phyloP scores from a whole-genome alignment of 1,284 basidiomycete genomes.

The Leccinum pseudoinsigne region DNA sequence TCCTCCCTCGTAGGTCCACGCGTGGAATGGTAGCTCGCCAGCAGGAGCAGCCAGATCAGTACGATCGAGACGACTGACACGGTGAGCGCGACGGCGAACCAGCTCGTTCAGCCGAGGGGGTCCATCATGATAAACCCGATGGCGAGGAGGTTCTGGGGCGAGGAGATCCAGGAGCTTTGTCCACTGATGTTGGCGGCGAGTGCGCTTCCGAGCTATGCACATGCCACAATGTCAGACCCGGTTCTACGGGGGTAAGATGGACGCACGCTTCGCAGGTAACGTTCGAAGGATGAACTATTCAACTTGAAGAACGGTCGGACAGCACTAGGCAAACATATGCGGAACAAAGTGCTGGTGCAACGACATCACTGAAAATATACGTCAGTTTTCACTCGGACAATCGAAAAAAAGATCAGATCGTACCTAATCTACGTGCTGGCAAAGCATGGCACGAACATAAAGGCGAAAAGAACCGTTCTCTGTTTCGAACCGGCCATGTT shows the following conservation, averaged over 20 bases:
- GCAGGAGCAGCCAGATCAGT: conserved; percentile 89
- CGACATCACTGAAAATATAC: conserved; percentile 64
- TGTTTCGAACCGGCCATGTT: conserved; percentile 90
- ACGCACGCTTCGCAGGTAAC: conserved; percentile 81
- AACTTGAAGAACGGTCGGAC: not conserved
- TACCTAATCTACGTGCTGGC: conserved; percentile 91
- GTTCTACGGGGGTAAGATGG: conserved; percentile 63
- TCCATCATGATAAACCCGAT: conserved; percentile 75
- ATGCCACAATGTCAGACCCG: conserved; percentile 4
- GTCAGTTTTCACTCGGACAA: conserved; percentile 10
- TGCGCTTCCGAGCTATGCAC: conserved; percentile 84
- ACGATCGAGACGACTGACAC: conserved; percentile 86
- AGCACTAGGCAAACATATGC: conserved; percentile 48
- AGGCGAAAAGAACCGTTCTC: conserved; percentile 84
- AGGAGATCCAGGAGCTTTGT: conserved; percentile 88
- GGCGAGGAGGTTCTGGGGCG: conserved; percentile 91
- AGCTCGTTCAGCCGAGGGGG: conserved; percentile 87
- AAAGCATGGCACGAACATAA: conserved; percentile 98
- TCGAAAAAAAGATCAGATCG: too few species aligned
- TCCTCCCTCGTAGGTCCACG: conserved; percentile 74
- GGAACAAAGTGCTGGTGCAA: conserved; percentile 95
- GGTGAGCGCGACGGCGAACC: conserved; percentile 95
- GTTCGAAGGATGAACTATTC: conserved; percentile 38
- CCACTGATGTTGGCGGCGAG: conserved; percentile 83
- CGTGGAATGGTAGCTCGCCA: conserved; percentile 79